Evolutionary conservation across 345 rosid species (phyloP).

Genomic region (Citrus medica): DNA sequence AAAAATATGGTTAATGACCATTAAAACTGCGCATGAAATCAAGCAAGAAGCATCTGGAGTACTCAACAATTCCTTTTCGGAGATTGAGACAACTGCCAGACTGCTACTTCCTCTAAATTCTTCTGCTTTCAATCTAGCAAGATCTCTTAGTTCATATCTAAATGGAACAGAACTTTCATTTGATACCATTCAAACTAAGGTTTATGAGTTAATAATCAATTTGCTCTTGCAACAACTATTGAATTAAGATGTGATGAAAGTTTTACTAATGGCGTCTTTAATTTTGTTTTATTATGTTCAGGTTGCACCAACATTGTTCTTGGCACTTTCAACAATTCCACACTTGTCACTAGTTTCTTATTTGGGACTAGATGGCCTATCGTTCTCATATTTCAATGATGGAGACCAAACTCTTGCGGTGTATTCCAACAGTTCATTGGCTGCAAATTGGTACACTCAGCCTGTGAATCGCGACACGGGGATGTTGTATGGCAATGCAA

Average conservation of each 20-base stretch:
- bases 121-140: conserved; percentile 31
- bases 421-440: conserved; percentile 30
- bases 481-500: conserved; percentile 30
- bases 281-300: background rate
- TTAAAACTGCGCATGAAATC: conserved; percentile 8
- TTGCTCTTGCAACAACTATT: background rate
- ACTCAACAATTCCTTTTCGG: conserved; percentile 2
- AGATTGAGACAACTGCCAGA: conserved; percentile 29
- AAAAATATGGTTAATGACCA: conserved; percentile 14
- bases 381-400: conserved; percentile 27
- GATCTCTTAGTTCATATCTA: conserved; percentile 24
- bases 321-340: conserved; percentile 31
- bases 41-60: background rate
- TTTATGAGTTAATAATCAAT: background rate
- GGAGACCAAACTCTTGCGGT: conserved; percentile 17
- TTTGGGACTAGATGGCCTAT: conserved; percentile 32
- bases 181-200: conserved; percentile 25
- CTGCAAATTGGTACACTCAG: conserved; percentile 25
- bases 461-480: conserved; percentile 36
- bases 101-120: conserved; percentile 22
- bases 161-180: conserved; percentile 34
- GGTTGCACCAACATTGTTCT: conserved; percentile 40
- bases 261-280: background rate
- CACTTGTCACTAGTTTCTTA: conserved; percentile 24
- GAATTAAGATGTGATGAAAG: background rate